Base-by-base conservation (phyloP, 495 filamentous ascomycete species). In the Hypoxylon subgilvum region DNA sequence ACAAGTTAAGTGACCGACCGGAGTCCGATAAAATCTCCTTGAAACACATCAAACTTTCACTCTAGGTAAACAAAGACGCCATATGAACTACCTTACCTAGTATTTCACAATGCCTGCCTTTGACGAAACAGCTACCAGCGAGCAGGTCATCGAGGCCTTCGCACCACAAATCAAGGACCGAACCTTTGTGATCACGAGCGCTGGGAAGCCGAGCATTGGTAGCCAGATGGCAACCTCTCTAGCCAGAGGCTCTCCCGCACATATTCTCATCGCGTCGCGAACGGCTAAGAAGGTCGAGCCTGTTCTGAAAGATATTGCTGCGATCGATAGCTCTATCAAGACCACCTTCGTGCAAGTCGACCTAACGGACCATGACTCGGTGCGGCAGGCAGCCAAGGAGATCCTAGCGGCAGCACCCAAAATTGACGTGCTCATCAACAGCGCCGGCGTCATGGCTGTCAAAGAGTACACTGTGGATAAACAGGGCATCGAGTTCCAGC, bases 341-440 rank as follows among this genome's bases (percentile, higher is more conserved):
- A 45, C 67, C 45, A 69, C 67, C 41, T 80, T 79, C 69, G 39
- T 84, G 23, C 63, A 69, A 9, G 54, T 79, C 47, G 76, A 83
- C 30, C 70, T 85, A 41, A 57, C 69, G 19, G 80, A 77, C 14
- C 68, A 70, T 34, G 52, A 64, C 27, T 80, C 75, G 19, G 80
- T 85, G 6, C 72, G 79, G 13, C 69, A 73, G 8, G 84, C 84
- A 3, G 80, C 78, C 16, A 61, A 71, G 21, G 51, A 63, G 39
- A 76, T 85, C 75, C 63, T 72, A 43, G 31, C 67, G 31, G 66
- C 77, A 27, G 80, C 83, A 22, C 65, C 78, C 23, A 68, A 80
- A 18, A 76, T 90, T 30, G 83, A 89, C 68, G 80, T 87, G 25
- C 65, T 89, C 2, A 81, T 89, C 68, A 86, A 89, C 73, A 89